Percentiles rank a stretch among this genome's conserved stretches.
Evolutionary conservation across 441 rosid species (phyloP).

Genomic region (Adansonia gregorii): DNA sequence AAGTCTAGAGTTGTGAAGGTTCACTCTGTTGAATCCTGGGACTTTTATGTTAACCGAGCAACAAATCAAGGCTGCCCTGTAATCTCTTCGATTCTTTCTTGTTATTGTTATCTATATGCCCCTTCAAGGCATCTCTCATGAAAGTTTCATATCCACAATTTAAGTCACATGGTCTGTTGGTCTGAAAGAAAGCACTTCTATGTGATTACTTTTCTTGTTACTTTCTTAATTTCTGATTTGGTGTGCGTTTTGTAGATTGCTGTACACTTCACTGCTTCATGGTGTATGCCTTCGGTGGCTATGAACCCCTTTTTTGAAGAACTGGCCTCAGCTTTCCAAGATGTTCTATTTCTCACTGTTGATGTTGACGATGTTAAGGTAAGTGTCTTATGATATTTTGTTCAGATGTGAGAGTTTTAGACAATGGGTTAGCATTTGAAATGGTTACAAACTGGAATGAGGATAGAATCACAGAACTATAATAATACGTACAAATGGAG

Average conservation of each 20-base stretch:
- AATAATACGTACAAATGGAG: background rate
- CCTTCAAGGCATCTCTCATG: background rate
- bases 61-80: conserved; percentile 62
- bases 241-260: conserved; percentile 49
- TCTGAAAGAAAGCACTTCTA: background rate
- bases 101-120: background rate
- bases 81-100: conserved; percentile 26
- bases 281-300: conserved; percentile 94
- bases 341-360: conserved; percentile 74
- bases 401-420: background rate
- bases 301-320: conserved; percentile 85
- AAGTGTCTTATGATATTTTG: conserved; percentile 1
- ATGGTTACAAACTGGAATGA: background rate
- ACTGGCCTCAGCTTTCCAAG: conserved; percentile 60
- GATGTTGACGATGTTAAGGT: conserved; percentile 96
- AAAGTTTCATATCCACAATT: background rate
- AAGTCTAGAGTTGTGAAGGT: conserved; percentile 62
- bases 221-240: background rate
- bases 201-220: background rate
- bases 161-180: background rate
- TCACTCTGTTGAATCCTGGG: conserved; percentile 70
- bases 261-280: conserved; percentile 85
- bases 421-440: background rate
- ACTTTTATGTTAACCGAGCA: conserved; percentile 57
- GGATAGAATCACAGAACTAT: background rate